A percentile compares a stretch with the other conserved stretches of the same genome.
Evolutionary conservation across 495 filamentous ascomycete species (phyloP).

Genomic region (Penicillium longicatenatum): DNA sequence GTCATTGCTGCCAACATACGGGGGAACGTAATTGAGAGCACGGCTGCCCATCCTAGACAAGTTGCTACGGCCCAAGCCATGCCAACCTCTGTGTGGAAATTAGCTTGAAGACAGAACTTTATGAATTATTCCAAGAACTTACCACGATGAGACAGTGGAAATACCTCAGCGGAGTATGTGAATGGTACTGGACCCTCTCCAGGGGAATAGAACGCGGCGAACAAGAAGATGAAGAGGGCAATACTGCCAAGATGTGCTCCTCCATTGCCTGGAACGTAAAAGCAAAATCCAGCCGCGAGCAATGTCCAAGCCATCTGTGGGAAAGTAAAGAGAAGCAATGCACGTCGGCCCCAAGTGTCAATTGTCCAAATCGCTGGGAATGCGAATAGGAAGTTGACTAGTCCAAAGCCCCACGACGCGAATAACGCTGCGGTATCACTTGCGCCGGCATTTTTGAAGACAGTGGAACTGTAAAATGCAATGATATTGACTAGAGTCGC

Average conservation of each 20-base stretch:
- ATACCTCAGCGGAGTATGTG: conserved; percentile 78
- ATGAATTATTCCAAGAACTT: conserved; percentile 13
- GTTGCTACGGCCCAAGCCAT: conserved; percentile 78
- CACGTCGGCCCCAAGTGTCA: conserved; percentile 79
- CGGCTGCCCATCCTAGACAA: conserved; percentile 71
- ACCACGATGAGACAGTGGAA: conserved; percentile 72
- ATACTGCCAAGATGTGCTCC: conserved; percentile 60
- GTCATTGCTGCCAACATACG: conserved; percentile 61
- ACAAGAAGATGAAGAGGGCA: conserved; percentile 67
- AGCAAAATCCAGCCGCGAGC: conserved; percentile 71
- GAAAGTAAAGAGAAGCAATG: conserved; percentile 81
- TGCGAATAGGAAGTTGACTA: conserved; percentile 82
- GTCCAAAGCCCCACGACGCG: conserved; percentile 79
- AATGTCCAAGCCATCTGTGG: conserved; percentile 84
- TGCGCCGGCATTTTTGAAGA: conserved; percentile 68
- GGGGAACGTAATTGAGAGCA: conserved; percentile 71
- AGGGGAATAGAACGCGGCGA: conserved; percentile 67
- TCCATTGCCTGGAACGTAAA: conserved; percentile 56
- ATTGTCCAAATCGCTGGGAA: conserved; percentile 84
- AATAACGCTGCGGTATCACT: conserved; percentile 60
- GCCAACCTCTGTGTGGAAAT: conserved; percentile 55
- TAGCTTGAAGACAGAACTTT: conserved; percentile 7
- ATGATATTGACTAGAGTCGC: conserved; percentile 55
- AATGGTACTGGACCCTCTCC: conserved; percentile 74
- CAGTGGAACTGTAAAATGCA: conserved; percentile 78